Evolutionary conservation across 2,329 filamentous ascomycete species (phyloP).

Genomic region (Emergomyces africanus): DNA sequence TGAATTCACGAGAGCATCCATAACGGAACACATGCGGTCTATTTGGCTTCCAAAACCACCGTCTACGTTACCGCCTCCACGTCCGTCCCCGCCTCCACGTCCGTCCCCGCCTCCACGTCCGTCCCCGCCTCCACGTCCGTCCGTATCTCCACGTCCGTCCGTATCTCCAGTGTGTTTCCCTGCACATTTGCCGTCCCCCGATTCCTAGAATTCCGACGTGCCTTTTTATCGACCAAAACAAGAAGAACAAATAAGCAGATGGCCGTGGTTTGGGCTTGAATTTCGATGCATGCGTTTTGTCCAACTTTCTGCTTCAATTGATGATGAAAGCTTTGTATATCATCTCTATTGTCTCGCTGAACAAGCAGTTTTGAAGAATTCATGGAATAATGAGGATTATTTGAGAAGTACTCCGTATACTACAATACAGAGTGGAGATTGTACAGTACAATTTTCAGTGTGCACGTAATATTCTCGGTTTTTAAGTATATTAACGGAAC

Average conservation of each 20-base stretch:
- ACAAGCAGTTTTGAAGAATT: no score
- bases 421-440: no score
- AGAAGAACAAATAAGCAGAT: constrained; percentile 2
- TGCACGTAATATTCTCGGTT: no score
- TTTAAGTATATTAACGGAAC: no score
- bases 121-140: neutral
- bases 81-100: neutral
- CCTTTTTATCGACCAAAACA: neutral
- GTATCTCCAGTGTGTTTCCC: neutral
- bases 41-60: constrained; percentile 4
- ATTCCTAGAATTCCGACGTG: neutral
- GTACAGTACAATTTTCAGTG: no score
- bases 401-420: no score
- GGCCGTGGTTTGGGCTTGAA: neutral
- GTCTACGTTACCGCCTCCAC: neutral
- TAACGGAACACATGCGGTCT: constrained; percentile 5
- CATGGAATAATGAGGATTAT: no score
- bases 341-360: no score
- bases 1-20: constrained; percentile 1
- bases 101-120: neutral
- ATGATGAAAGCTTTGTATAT: no score
- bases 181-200: neutral
- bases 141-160: neutral
- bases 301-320: neutral
- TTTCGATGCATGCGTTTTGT: neutral